phyloP scores from a whole-genome alignment of 2,329 filamentous ascomycete species.

The Pyrenophora graminea region DNA sequence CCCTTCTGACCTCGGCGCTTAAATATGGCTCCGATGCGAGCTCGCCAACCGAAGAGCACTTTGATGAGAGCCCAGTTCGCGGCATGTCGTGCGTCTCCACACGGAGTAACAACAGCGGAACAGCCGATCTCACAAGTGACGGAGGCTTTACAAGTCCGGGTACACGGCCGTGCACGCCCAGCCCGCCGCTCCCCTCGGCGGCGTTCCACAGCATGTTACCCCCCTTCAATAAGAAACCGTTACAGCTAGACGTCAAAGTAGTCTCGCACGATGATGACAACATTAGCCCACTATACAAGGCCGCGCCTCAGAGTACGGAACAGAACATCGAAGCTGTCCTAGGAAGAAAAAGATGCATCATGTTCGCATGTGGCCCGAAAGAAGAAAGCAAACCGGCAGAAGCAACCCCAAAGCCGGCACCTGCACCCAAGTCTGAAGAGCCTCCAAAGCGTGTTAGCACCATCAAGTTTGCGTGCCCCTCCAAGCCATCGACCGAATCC shows the following conservation, averaged over 20 bases:
- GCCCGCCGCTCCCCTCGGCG: constrained; percentile 74
- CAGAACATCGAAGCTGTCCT: constrained; percentile 64
- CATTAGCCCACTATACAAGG: constrained; percentile 32
- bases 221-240: constrained; percentile 45
- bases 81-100: constrained; percentile 64
- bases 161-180: constrained; percentile 81
- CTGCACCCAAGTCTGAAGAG: constrained; percentile 30
- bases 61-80: constrained; percentile 43
- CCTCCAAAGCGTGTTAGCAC: constrained; percentile 60
- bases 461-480: constrained; percentile 77
- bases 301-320: constrained; percentile 51
- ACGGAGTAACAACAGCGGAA: constrained; percentile 79
- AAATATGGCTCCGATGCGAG: constrained; percentile 53
- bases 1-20: constrained; percentile 84
- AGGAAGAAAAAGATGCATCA: constrained; percentile 85
- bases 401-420: constrained; percentile 24
- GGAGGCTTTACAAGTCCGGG: constrained; percentile 85
- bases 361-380: constrained; percentile 75
- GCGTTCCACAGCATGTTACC: constrained; percentile 46
- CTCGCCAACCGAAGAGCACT: constrained; percentile 50
- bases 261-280: constrained; percentile 45
- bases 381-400: constrained; percentile 51
- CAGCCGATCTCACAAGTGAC: constrained; percentile 91
- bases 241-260: constrained; percentile 45
- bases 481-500: constrained; percentile 51